Evolutionary conservation across 2,329 filamentous ascomycete genomes (phyloP), one percentile per base, ranked within the genome.

Genomic region (Setomelanomma holmii): DNA sequence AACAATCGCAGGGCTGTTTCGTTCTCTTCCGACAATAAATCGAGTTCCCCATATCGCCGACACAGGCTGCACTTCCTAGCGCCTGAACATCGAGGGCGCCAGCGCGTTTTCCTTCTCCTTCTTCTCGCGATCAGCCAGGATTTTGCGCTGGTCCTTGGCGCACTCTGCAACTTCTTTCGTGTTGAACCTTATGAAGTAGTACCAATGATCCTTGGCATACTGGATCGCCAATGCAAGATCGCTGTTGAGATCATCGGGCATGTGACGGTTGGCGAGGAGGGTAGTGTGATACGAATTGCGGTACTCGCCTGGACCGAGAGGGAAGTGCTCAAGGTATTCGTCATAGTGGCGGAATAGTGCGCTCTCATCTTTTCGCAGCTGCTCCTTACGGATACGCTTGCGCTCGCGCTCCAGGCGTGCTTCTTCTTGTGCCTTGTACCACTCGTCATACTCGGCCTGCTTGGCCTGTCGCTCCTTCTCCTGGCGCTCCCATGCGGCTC

Each of bases 141-240:
- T 16, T 24, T 36, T 20, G 4, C 40, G 27, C 21, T 38, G 39
- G 7, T 36, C 38, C 6, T 34, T 24, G 1, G 38, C 41, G 19
- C 30, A 45, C 12, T 23, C 34, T 12, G 11, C 24, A 5, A 49
- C 19, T 8, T 49, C 48, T 14, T 23, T 40, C 1, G 39, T 40
- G 4, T 30, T 30, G 5, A 44, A 60, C 38, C 49, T 44, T 8
- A 43, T 38, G 11, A 34, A 61, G 3, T 17, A 20, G 1, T 59
- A 42, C 57, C 61, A 64, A 14, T 58, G 17, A 1, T 47, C 38
- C 34, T 60, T 63, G 0, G 60, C 60, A 3, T 51, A 60, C 4
- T 8, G 7, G 2, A 64, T 51, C 1, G 57, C 57, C 0, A 61
- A 35, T 12, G 40, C 49, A 8, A 51, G 49, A 10, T 64, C 60